A percentile compares a stretch with the other conserved stretches of the same genome.
Conservation (phyloP, 495 filamentous ascomycete genomes). For the Echria macrotheca region DNA sequence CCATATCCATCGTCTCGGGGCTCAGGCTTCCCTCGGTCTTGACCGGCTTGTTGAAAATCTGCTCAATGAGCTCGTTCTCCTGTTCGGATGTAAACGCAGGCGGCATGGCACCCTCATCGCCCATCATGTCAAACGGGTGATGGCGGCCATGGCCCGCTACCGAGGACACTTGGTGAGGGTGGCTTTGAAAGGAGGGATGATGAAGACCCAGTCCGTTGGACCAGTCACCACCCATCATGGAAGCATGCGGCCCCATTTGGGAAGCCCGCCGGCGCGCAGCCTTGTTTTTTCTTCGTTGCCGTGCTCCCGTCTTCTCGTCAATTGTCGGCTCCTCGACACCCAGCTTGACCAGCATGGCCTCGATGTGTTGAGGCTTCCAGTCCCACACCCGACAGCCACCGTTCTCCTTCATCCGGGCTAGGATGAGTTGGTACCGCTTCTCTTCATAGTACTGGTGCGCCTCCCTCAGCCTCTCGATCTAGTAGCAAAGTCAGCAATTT, state of each 20-base stretch:
- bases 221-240: constrained; percentile 24
- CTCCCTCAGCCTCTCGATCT: constrained; percentile 27
- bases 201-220: constrained; percentile 25
- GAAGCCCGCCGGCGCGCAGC: constrained; percentile 29
- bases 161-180: constrained; percentile 18
- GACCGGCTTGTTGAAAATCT: constrained; percentile 29
- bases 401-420: constrained; percentile 32
- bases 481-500: not conserved
- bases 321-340: constrained; percentile 27
- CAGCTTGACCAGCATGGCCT: constrained; percentile 34
- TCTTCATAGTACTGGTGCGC: constrained; percentile 28
- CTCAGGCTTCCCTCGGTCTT: constrained; percentile 18
- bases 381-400: constrained; percentile 34
- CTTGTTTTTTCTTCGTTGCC: constrained; percentile 31
- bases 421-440: constrained; percentile 28
- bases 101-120: constrained; percentile 16
- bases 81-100: constrained; percentile 31
- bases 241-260: constrained; percentile 24
- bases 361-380: constrained; percentile 33
- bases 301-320: constrained; percentile 25
- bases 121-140: constrained; percentile 15
- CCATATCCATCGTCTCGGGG: constrained; percentile 25
- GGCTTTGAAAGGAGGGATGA: constrained; percentile 20
- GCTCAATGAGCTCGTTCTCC: constrained; percentile 36
- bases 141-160: no score